A percentile compares a stretch with the other conserved stretches of the same genome.
Evolutionary conservation across 2,329 filamentous ascomycete genomes (phyloP).

Genomic region (Aspergillus costaricaensis): DNA sequence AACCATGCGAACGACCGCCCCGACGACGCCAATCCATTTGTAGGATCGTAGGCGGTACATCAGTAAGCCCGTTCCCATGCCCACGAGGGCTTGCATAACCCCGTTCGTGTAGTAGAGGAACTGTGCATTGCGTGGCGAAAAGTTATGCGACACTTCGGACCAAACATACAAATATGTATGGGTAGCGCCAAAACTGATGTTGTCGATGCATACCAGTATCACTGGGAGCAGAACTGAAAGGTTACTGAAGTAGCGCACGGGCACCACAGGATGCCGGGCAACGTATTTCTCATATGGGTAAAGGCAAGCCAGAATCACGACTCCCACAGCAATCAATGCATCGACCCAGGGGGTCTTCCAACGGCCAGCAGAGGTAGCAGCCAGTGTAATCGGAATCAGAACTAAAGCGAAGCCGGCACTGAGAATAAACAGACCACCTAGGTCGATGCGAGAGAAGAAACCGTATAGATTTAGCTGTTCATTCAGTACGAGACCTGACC

Average conservation of each 20-base stretch:
- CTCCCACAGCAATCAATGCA: constrained; percentile 49
- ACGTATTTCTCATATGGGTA: constrained; percentile 52
- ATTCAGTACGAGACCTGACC: constrained; percentile 28
- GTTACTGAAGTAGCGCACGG: constrained; percentile 49
- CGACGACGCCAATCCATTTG: constrained; percentile 50
- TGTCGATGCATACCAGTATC: constrained; percentile 46
- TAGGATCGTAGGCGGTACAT: constrained; percentile 49
- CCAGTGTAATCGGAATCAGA: constrained; percentile 52
- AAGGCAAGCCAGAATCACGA: constrained; percentile 44
- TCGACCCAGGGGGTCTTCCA: constrained; percentile 52
- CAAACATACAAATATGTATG: constrained; percentile 55
- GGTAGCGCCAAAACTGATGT: constrained; percentile 47
- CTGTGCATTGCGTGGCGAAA: constrained; percentile 45
- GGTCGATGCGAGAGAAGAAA: constrained; percentile 39
- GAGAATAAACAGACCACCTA: constrained; percentile 50
- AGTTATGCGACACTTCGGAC: constrained; percentile 47
- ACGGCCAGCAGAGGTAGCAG: constrained; percentile 41
- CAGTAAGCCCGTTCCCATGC: constrained; percentile 43
- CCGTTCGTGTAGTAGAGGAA: constrained; percentile 46
- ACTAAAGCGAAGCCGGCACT: constrained; percentile 52
- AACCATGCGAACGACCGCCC: constrained; percentile 46
- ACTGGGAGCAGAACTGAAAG: constrained; percentile 47
- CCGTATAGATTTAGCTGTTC: constrained; percentile 27
- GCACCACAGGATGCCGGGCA: constrained; percentile 50
- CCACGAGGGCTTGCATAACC: constrained; percentile 48